Percentiles rank a stretch among this genome's conserved stretches.
These are phyloP conservation scores for Gnetum montanum DNA, from an alignment of 75 land plant species.

Conservation along the genomic window DNA sequence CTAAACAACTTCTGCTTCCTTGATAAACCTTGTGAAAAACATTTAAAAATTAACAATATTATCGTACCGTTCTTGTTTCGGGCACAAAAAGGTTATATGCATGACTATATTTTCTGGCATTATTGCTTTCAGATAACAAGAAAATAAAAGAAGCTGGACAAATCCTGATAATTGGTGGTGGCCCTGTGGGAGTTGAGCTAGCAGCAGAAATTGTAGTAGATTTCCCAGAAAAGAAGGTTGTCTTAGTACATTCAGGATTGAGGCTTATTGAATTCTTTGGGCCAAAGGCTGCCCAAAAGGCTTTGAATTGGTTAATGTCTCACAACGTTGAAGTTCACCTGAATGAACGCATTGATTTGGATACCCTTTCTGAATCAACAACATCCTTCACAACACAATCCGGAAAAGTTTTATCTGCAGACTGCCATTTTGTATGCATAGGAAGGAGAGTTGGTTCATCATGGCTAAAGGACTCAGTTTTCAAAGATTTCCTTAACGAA, in stretches of 20 bases:
- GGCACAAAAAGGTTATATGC: no score
- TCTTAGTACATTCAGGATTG: constrained; percentile 51
- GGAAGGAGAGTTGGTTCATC: constrained; percentile 17
- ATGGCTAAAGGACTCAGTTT: constrained; percentile 21
- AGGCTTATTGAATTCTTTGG: constrained; percentile 74
- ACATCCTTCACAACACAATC: constrained; percentile 27
- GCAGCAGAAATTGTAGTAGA: constrained; percentile 78
- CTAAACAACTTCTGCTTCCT: no score
- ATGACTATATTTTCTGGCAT: neutral
- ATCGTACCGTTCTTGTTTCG: no score
- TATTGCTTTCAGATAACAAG: constrained; percentile 16
- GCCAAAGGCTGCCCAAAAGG: constrained; percentile 51
- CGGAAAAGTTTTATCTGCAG: constrained; percentile 49
- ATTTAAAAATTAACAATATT: no score
- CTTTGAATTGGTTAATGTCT: constrained; percentile 59
- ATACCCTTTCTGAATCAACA: constrained; percentile 19
- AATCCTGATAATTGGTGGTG: constrained; percentile 79
- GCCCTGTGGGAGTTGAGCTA: constrained; percentile 86
- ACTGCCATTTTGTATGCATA: constrained; percentile 34
- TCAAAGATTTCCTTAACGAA: constrained; percentile 12
- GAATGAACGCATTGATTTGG: constrained; percentile 38
- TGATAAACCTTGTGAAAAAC: no score
- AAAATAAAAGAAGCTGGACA: constrained; percentile 32
- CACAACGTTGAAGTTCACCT: constrained; percentile 66
- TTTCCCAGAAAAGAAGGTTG: constrained; percentile 76